Base-by-base conservation (phyloP, 305 asterid species). In the Fraxinus xanthoxyloides region DNA sequence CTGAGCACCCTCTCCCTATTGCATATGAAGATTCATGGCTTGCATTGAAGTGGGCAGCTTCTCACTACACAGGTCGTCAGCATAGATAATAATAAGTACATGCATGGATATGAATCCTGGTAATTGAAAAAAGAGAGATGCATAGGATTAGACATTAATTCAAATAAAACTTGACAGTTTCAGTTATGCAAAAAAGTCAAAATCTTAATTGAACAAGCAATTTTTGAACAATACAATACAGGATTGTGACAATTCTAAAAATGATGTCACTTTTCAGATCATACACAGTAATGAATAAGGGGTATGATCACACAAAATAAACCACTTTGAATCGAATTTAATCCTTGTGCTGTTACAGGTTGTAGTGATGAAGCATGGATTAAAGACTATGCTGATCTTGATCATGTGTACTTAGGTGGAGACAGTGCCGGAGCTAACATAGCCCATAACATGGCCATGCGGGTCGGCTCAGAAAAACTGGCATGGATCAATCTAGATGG, bases 31-130 rank as follows among this genome's bases (percentile, higher is more conserved):
- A 82, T 65, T 76, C 34, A 9, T 84, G 87, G 89, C 75, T 43
- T 10, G 87, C 83, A 19, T 77, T 87, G 32, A 77, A 84, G 5
- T 84, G 89, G 87, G 85, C 82, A 4, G 85, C 80, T 15, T 84
- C 89, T 26, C 86, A 84, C 10, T 7, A 12, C 7, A 7, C 12
- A 4, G 36, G 7, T 34, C 36, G 36, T 4, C 36, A 34, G 7
- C 35, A 32, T 32, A 32, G 35, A 32, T 32, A 4, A 32, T 32
- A 4, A 31, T 31, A 31, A 31, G 32, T 31, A 31, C 32, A 31
- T 31, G 32, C 32, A 31, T 31, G 32, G 4, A 31, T 31, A 31
- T 31, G 32, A 31, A 31, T 31, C 32, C 32, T 31, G 32, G 32
- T 31, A 2, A 31, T 31, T 31, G 32, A 31, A 3, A 2, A 3